Base-by-base conservation (phyloP, 176 grass and related monocot species). In the Oryza meridionalis region DNA sequence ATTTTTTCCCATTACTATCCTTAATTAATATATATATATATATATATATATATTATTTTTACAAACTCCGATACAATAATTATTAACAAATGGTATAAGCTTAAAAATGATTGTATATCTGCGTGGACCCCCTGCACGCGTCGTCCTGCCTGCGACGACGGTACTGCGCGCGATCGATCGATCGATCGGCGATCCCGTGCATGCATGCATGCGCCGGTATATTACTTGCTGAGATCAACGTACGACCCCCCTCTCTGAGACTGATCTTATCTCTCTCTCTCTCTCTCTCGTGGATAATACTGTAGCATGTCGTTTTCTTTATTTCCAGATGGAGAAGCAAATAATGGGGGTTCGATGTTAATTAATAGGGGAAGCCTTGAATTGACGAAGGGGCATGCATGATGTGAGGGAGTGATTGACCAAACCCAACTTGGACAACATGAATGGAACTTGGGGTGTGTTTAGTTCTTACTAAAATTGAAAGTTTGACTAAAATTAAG, bases 331-430 rank as follows among this genome's bases (percentile, higher is more conserved):
- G 21, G 40, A 81, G 6, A 27, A 53, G 50, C n/a, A n/a, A n/a
- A n/a, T n/a, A n/a, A n/a, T n/a, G n/a, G n/a, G 33, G 33, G 49
- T 51, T 19, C 15, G 50, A 53, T 53, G 50, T 53, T 53, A 19
- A 53, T 53, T 53, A 5, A 6, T 5, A 1, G 4, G 49, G 15
- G 15, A 13, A 50, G 14, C 13, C 13, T 16, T 51, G 78, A 69
- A 16, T 53, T 53, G 78, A 70, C 26, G 66, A 49, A 25, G 61
- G 9, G 40, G 27, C 15, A 14, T 44, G 16, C 15, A 14, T 44
- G 16, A 21, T 37, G 27, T 11, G 16, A 51, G 37, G 37, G 38
- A 50, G 64, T 44, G 59, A 67, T 80, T 80, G 77, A 79, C 42
- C 63, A 49, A 67, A 50, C 16, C 15, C 50, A 53, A 53, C 16